Base-by-base conservation (phyloP, 2,329 filamentous ascomycete species). In the Dactylella cylindrospora region DNA sequence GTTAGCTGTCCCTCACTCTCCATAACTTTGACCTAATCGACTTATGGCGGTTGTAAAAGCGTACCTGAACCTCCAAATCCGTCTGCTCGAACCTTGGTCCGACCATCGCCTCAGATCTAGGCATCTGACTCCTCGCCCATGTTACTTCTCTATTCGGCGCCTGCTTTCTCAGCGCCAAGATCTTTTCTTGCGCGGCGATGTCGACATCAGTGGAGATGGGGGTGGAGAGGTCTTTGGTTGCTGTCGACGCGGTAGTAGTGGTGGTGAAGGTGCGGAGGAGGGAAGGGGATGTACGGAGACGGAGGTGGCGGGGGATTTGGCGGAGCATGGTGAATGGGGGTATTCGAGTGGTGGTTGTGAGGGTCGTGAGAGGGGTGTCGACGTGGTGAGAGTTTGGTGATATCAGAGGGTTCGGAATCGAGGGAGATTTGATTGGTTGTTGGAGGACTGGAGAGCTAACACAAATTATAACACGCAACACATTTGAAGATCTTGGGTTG, bases 11-110 rank as follows among this genome's bases (percentile, higher is more conserved):
- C 29, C 20, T 45, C 26, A 57, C 22, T 26, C 13, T 20, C 28
- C 36, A 15, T 13, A 6, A 10, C 47, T 3, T n/a, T 22, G 10
- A 41, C 12, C 38, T 20, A 43, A 12, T 43, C 12, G 20, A 39
- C 51, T 62, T 47, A 32, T 20, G 41, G 66, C 38, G 13, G 36
- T 20, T 13, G 12, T 10, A 6, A n/a, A 17, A 31, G 71, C 82
- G 68, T 78, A 96, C 91, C 87, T 98, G 93, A 68, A 85, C 76
- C 69, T 85, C 83, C 76, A 97, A 91, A 71, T 95, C 88, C 26
- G 89, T 97, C 82, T 97, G 91, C 79, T 98, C 93, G 71, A 98
- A 98, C 69, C 91, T 80, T 67, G 93, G 93, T 33, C 93, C 93
- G 33, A 84, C 83, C 91, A 98, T 98, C 47, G 90, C 93, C 74